Percentiles rank a stretch among this genome's conserved stretches.
phyloP scores from a whole-genome alignment of 2,329 filamentous ascomycete genomes.

The Podosphaera leucotricha region DNA sequence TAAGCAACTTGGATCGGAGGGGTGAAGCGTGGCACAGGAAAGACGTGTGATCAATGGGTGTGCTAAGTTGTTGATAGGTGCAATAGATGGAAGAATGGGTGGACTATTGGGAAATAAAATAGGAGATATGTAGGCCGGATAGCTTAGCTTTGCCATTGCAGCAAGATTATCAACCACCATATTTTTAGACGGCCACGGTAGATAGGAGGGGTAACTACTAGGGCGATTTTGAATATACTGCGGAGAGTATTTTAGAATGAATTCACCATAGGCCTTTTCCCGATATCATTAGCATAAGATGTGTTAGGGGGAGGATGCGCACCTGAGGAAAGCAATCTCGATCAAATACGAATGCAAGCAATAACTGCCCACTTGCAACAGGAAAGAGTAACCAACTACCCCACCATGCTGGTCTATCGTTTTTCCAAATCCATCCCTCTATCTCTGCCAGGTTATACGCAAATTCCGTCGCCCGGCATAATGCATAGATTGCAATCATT shows the following conservation, averaged over 20 bases:
- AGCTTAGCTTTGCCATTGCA: conserved; percentile 56
- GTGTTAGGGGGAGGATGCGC: conserved; percentile 1
- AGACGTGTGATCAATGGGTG: conserved; percentile 70
- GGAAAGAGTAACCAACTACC: conserved; percentile 67
- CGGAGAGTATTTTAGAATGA: conserved; percentile 46
- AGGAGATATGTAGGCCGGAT: conserved; percentile 71
- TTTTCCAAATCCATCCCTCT: conserved; percentile 40
- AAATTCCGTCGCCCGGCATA: conserved; percentile 67
- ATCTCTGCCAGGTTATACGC: conserved; percentile 64
- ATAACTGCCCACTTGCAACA: conserved; percentile 48
- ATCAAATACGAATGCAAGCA: conserved; percentile 58
- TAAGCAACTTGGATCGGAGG: conserved; percentile 64
- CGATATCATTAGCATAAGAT: background rate
- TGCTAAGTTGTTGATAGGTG: conserved; percentile 58
- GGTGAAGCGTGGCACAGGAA: conserved; percentile 77
- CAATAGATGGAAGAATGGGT: conserved; percentile 41
- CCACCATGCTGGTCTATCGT: conserved; percentile 58
- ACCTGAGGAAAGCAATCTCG: conserved; percentile 44
- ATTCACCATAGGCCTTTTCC: conserved; percentile 27
- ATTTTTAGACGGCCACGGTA: conserved; percentile 52
- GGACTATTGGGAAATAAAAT: conserved; percentile 58
- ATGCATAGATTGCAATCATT: conserved; percentile 57
- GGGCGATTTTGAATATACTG: conserved; percentile 60
- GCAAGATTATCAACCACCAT: conserved; percentile 63
- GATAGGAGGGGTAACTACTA: conserved; percentile 35